Conservation (phyloP, 2,329 filamentous ascomycete species). For the Apiospora kogelbergensis region DNA sequence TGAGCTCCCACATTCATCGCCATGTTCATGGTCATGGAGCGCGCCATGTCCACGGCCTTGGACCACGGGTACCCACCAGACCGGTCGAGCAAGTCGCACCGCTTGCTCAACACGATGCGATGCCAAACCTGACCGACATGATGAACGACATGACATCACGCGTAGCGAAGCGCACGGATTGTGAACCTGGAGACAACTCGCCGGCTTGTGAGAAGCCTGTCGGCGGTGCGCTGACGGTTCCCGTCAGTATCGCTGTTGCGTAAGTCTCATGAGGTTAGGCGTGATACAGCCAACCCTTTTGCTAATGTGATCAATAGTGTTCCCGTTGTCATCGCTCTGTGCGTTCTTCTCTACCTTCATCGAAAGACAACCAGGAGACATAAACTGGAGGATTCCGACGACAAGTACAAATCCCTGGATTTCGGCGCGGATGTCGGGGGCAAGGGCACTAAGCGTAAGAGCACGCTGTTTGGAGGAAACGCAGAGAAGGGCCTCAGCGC, state of each 20-base stretch:
- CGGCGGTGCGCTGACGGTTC: slow-evolving; percentile 52
- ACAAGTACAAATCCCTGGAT: slow-evolving; percentile 88
- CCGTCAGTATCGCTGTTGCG: slow-evolving; percentile 69
- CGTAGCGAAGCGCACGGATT: slow-evolving; percentile 8
- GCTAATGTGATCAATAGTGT: slow-evolving; percentile 54
- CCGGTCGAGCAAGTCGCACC: slow-evolving; percentile 17
- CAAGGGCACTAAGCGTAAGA: slow-evolving; percentile 45
- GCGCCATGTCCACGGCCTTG: slow-evolving; percentile 24
- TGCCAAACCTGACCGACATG: background rate
- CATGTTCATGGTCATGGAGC: slow-evolving; percentile 17
- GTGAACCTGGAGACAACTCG: slow-evolving; percentile 24
- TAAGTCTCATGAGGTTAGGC: slow-evolving; percentile 46
- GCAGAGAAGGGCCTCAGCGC: slow-evolving; percentile 48
- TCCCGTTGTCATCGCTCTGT: slow-evolving; percentile 66
- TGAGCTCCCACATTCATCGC: slow-evolving; percentile 13
- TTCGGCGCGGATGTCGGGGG: slow-evolving; percentile 61
- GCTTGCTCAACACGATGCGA: slow-evolving; percentile 12
- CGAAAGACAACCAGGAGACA: slow-evolving; percentile 73
- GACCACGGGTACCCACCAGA: slow-evolving; percentile 19
- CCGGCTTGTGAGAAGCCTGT: slow-evolving; percentile 61
- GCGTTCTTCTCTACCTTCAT: slow-evolving; percentile 75
- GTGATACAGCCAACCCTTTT: background rate
- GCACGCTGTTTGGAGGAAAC: slow-evolving; percentile 46
- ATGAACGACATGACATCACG: background rate
- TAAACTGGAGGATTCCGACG: slow-evolving; percentile 74